Conservation (phyloP, 805 yeast genomes). For the Pichia heedii region DNA sequence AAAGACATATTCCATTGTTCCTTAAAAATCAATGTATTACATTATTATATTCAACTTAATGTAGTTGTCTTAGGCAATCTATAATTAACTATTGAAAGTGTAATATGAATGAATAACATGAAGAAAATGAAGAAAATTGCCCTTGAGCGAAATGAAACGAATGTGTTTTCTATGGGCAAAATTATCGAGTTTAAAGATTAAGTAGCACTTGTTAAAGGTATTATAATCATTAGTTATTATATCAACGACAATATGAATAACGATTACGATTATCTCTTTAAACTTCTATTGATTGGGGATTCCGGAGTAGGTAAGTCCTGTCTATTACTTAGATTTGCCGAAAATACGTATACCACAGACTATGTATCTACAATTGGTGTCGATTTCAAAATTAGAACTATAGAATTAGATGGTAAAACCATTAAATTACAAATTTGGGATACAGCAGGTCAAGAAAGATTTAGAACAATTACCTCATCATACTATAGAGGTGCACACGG, state of each 20-base stretch:
- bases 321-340: constrained; percentile 89
- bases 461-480: constrained; percentile 94
- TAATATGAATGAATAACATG: too few relatives aligned
- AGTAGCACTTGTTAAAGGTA: too few relatives aligned
- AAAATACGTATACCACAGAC: constrained; percentile 93
- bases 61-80: too few relatives aligned
- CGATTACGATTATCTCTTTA: constrained; percentile 97
- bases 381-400: constrained; percentile 83
- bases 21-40: too few relatives aligned
- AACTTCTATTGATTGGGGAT: constrained; percentile 91
- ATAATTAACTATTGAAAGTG: too few relatives aligned
- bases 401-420: constrained; percentile 93
- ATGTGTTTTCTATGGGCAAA: too few relatives aligned
- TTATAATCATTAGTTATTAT: too few relatives aligned
- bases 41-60: too few relatives aligned
- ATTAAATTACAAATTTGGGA: constrained; percentile 99
- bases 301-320: constrained; percentile 99
- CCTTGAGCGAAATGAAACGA: too few relatives aligned
- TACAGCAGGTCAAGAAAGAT: constrained; percentile 98
- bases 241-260: constrained; percentile 28
- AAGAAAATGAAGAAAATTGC: too few relatives aligned
- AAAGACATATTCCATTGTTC: too few relatives aligned
- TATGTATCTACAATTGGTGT: constrained; percentile 97
- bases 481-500: constrained; percentile 99
- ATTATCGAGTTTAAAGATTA: too few relatives aligned